Evolutionary conservation across 495 filamentous ascomycete genomes (phyloP).

Genomic region (Aspergillus baeticus): DNA sequence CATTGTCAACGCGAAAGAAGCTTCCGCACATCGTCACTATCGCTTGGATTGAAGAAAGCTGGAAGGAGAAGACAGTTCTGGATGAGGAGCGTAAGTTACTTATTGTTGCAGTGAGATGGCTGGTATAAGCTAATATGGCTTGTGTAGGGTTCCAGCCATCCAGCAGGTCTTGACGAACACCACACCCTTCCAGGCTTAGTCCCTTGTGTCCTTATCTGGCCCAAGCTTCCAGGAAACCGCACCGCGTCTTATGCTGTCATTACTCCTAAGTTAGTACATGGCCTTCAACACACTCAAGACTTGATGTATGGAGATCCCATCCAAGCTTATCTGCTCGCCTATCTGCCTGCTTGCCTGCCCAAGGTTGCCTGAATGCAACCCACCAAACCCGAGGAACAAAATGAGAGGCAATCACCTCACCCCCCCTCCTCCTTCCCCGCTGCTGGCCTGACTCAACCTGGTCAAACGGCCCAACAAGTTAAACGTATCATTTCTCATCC

Average conservation of each 20-base stretch:
- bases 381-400: no score
- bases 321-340: no score
- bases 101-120: not conserved
- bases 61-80: slow-evolving; percentile 72
- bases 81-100: slow-evolving; percentile 66
- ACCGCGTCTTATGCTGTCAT: not conserved
- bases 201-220: no score
- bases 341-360: no score
- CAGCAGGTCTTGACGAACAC: not conserved
- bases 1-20: slow-evolving; percentile 31
- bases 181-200: no score
- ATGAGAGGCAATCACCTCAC: no score
- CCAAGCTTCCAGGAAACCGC: no score
- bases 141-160: slow-evolving; percentile 9
- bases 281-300: no score
- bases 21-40: slow-evolving; percentile 69
- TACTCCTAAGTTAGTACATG: not conserved
- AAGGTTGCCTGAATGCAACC: no score
- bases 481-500: not conserved
- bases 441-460: not conserved
- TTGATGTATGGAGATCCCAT: no score
- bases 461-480: no score
- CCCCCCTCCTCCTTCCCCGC: no score
- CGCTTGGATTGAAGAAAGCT: slow-evolving; percentile 77
- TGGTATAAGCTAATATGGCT: not conserved